Evolutionary conservation across 345 rosid genomes (phyloP), one percentile per base, ranked within the genome.

Genomic region (Psidium friedrichsthalianum): DNA sequence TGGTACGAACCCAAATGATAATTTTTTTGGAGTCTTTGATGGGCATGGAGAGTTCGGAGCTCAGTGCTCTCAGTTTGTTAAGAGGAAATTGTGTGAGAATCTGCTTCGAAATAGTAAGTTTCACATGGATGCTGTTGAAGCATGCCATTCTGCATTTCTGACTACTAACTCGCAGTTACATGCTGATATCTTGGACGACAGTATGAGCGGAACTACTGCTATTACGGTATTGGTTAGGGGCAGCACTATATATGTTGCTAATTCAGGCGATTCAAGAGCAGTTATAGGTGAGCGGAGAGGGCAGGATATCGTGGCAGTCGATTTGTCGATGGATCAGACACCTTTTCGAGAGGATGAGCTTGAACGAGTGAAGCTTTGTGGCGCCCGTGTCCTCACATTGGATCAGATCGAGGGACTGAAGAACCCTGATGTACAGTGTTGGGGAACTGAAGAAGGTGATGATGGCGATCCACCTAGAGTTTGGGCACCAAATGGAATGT

Each of bases 391-490:
- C 82, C 91, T 97, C 85, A 96, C 98, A 42, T 89, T 97, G 93
- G 99, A 97, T 91, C 99, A 97, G 90, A 95, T 97, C 83, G 99
- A 97, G 90, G 99, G 99, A 59, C 88, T 97, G 84, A 97, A 97
- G 90, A 91, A 95, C 86, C 99, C 99, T 27, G 94, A 96, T 87
- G 96, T 95, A 87, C 97, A 93, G 89, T 96, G 96, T 87, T 97
- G 99, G 99, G 99, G 95, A 59, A 94, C 94, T 18, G 99, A 97
- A 90, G 99, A 96, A 87, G 94, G 86, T 11, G 99, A 97, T 88
- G 99, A 96, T 88, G 99, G 99, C 24, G 99, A 97, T 84, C 99
- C 99, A 80, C 99, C 99, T 0, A 93, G 99, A 87, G 92, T 97
- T 87, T 97, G 99, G 99, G 92, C 95, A 40, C 94, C 94, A 8